Percentiles rank a stretch among this genome's conserved stretches.
Evolutionary conservation across 1,284 basidiomycete genomes (phyloP).

Genomic region (Microbotryum violaceum): DNA sequence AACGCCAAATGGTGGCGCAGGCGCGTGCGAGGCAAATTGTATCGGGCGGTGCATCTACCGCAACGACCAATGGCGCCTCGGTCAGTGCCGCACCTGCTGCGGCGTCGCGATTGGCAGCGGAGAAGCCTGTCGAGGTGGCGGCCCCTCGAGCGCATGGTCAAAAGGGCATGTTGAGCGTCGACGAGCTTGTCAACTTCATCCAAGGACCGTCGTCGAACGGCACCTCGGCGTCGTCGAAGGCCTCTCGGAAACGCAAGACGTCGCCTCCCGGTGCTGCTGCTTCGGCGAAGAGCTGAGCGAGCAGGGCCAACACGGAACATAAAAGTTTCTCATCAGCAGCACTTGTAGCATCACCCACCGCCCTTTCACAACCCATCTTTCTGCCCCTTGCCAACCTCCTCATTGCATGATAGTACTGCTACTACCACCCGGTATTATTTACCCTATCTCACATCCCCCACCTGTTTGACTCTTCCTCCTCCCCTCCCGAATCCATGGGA

Average conservation of each 20-base stretch:
- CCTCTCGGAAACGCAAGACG: slow-evolving; percentile 1
- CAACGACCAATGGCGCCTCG: not conserved
- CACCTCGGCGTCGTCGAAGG: not conserved
- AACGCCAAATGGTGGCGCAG: not conserved
- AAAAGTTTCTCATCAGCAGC: no score
- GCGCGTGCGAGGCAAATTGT: not conserved
- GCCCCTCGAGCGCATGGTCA: slow-evolving; percentile 33
- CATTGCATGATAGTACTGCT: no score
- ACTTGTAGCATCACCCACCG: no score
- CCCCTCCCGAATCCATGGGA: no score
- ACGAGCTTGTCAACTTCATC: slow-evolving; percentile 46
- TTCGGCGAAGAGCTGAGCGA: no score
- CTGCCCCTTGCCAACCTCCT: no score
- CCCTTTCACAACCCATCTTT: no score
- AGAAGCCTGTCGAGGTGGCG: not conserved
- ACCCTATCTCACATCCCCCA: no score
- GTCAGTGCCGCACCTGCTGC: slow-evolving; percentile 5
- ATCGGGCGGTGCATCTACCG: not conserved
- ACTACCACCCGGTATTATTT: no score
- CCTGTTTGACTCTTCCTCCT: no score
- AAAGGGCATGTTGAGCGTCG: slow-evolving; percentile 41
- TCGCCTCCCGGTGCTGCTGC: not conserved
- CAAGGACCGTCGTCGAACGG: slow-evolving; percentile 18
- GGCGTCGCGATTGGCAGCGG: slow-evolving; percentile 21
- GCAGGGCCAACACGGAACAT: no score